A percentile compares a stretch with the other conserved stretches of the same genome.
These are phyloP conservation scores for Yamadazyma trypodendri DNA, from an alignment of 1,139 yeast species.

Conservation along the genomic window DNA sequence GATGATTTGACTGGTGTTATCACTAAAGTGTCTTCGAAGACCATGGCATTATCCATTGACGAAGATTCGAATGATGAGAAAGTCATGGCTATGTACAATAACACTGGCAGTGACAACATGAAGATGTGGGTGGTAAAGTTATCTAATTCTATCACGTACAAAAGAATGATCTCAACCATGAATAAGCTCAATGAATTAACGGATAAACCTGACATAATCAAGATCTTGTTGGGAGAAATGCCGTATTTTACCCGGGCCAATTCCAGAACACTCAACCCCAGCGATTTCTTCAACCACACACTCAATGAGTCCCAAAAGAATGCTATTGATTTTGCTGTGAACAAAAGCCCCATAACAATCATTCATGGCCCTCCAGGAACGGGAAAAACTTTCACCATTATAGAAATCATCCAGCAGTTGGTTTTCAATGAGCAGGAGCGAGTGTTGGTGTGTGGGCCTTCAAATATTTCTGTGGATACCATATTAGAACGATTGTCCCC, in stretches of 20 bases:
- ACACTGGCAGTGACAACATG: slow-evolving; percentile 34
- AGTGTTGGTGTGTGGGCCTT: slow-evolving; percentile 90
- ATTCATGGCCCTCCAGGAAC: slow-evolving; percentile 55
- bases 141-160: slow-evolving; percentile 68
- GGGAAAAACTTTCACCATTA: slow-evolving; percentile 72
- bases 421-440: slow-evolving; percentile 56
- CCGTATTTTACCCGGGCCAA: slow-evolving; percentile 22
- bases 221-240: slow-evolving; percentile 45
- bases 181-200: slow-evolving; percentile 56
- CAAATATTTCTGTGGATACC: slow-evolving; percentile 93
- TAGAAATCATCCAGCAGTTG: slow-evolving; percentile 81
- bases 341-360: slow-evolving; percentile 41
- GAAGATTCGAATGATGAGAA: slow-evolving; percentile 54
- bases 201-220: slow-evolving; percentile 37
- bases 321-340: slow-evolving; percentile 41
- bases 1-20: slow-evolving; percentile 58
- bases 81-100: slow-evolving; percentile 42
- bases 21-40: slow-evolving; percentile 42
- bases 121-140: slow-evolving; percentile 65
- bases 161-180: slow-evolving; percentile 80
- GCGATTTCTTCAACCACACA: slow-evolving; percentile 44
- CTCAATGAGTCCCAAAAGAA: slow-evolving; percentile 68
- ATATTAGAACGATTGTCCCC: slow-evolving; percentile 75
- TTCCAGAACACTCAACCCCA: slow-evolving; percentile 8
- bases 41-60: slow-evolving; percentile 56